Base-by-base conservation (phyloP, 148 eudicot species). In the Nepenthes gracilis region DNA sequence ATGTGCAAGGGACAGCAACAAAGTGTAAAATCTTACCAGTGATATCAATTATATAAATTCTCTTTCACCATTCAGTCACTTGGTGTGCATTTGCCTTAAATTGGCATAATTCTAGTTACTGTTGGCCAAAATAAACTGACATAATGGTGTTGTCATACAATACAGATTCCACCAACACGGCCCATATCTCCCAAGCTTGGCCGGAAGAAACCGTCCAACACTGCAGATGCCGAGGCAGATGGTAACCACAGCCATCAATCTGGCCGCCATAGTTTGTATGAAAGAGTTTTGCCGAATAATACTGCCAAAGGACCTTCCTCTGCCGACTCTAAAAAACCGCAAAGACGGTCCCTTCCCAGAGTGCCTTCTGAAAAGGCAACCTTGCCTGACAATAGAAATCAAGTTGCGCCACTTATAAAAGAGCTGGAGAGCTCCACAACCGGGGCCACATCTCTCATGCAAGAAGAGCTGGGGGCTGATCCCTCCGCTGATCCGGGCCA, bases 171-270 rank as follows among this genome's bases (percentile, higher is more conserved):
- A 35, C 76, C 85, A 63, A 91, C 97, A 2, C 82, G 97, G 62
- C 84, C 97, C 32, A 85, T 72, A 74, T 91, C 97, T 47, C 97
- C 97, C 40, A 91, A 85, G 85, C 83, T 91, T 50, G 97, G 96
- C 55, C 76, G 96, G 60, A 87, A 77, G 70, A 91, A 91, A 77
- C 69, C 61, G 63, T 63, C 89, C 9, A 73, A 82, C 13, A 61
- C 73, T 35, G 70, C 66, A 47, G 86, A 84, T 36, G 58, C 83
- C 35, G 80, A 72, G 74, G 81, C 72, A 55, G 77, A 64, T 54
- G 61, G 74, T 56, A 69, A 49, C 47, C 61, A n/a, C 54, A 74
- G 50, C 67, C 71, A 35, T 67, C 77, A 72, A 43, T 50, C 80
- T 13, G 72, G 49, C 61, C 75, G 90, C 65, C 65, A 75, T 59